Evolutionary conservation across 345 rosid species (phyloP).

Genomic region (Toxicodendron radicans): DNA sequence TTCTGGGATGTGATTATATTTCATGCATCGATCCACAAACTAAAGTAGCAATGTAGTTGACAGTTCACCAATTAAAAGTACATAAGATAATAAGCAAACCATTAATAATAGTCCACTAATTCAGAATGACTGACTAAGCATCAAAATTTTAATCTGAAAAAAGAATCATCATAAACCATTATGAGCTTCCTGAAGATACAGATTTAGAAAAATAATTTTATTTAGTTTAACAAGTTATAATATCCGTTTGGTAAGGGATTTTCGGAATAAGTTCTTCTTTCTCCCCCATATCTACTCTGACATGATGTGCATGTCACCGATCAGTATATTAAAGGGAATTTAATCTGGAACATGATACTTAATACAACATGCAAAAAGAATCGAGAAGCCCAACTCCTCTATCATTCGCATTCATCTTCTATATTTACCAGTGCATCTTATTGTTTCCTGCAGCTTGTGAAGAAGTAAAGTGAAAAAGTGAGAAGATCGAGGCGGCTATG

Average conservation of each 20-base stretch:
- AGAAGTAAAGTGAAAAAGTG: background rate
- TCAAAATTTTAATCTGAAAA: background rate
- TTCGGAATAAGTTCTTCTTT: conserved; percentile 21
- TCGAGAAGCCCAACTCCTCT: conserved; percentile 8
- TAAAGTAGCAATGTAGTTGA: background rate
- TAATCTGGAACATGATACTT: conserved; percentile 33
- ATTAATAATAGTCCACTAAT: background rate
- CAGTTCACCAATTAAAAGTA: background rate
- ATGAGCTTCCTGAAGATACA: background rate
- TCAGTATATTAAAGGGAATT: conserved; percentile 15
- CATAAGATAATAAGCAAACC: background rate
- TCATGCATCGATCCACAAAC: background rate
- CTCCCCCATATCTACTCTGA: background rate
- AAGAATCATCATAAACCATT: background rate
- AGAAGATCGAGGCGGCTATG: conserved; percentile 3
- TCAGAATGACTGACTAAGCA: background rate
- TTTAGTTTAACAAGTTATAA: background rate
- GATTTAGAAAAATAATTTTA: background rate
- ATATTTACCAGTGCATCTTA: conserved; percentile 1
- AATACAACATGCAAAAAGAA: conserved; percentile 24
- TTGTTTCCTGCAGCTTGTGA: conserved; percentile 5
- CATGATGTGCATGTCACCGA: background rate
- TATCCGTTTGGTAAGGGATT: background rate
- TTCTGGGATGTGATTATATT: background rate
- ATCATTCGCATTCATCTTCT: background rate